Conservation (phyloP, 2,329 filamentous ascomycete species). For the Clonostachys chloroleuca region DNA sequence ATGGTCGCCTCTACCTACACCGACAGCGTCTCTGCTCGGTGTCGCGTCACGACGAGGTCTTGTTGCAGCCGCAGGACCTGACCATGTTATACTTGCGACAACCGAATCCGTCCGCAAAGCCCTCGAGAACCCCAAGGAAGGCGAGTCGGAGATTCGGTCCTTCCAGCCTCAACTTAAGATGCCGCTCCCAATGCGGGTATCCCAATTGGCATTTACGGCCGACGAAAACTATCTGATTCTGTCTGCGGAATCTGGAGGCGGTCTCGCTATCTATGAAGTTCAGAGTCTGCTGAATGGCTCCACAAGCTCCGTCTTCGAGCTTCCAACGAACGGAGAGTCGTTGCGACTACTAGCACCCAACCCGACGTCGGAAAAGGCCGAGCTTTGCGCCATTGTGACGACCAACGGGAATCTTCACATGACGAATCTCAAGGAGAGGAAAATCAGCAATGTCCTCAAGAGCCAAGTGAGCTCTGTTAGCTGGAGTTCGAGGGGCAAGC, state of each 20-base stretch:
- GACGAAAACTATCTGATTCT: conserved; percentile 82
- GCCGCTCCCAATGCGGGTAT: conserved; percentile 69
- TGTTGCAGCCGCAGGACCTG: conserved; percentile 81
- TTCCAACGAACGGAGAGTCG: conserved; percentile 70
- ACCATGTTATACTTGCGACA: conserved; percentile 69
- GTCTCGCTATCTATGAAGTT: conserved; percentile 79
- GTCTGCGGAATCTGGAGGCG: conserved; percentile 75
- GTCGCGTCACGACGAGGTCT: conserved; percentile 77
- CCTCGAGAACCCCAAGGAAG: conserved; percentile 56
- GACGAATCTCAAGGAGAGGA: conserved; percentile 69
- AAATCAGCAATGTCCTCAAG: conserved; percentile 61
- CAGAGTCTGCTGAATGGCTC: conserved; percentile 61
- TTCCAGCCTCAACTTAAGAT: conserved; percentile 74
- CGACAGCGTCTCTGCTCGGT: conserved; percentile 78
- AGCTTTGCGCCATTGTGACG: conserved; percentile 78
- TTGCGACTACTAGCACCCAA: conserved; percentile 77
- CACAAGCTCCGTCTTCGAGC: conserved; percentile 66
- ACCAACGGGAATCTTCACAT: conserved; percentile 77
- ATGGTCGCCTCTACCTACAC: conserved; percentile 73
- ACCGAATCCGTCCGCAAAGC: conserved; percentile 76
- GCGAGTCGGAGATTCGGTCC: conserved; percentile 59
- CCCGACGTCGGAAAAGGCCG: conserved; percentile 66
- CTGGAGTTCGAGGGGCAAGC: conserved; percentile 93
- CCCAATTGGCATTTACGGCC: conserved; percentile 86
- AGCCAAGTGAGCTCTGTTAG: conserved; percentile 75